These are phyloP conservation scores for Porodaedalea pini DNA, from an alignment of 1,284 basidiomycete genomes.

Conservation along the genomic window DNA sequence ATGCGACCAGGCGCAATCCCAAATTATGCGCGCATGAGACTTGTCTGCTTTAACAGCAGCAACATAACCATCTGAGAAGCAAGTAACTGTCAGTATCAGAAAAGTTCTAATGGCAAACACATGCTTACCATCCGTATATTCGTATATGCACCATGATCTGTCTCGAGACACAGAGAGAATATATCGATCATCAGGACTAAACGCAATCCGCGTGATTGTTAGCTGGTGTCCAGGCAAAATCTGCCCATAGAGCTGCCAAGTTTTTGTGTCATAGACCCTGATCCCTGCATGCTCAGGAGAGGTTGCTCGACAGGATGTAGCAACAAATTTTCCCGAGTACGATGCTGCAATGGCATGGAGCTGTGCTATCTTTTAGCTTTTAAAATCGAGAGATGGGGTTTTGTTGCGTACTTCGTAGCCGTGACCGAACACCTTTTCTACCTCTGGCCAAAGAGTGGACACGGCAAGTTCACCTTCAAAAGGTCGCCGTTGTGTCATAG, in stretches of 20 bases:
- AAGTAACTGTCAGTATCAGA: background rate
- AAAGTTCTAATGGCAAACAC: background rate
- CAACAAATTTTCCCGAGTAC: conserved; percentile 66
- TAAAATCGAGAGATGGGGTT: conserved; percentile 14
- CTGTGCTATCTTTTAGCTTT: conserved; percentile 35
- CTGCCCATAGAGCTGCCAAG: conserved; percentile 66
- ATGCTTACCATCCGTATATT: conserved; percentile 29
- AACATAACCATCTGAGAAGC: conserved; percentile 47
- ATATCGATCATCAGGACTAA: conserved; percentile 78
- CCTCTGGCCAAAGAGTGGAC: conserved; percentile 93
- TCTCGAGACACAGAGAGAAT: conserved; percentile 89
- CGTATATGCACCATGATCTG: conserved; percentile 88
- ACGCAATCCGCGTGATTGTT: conserved; percentile 87
- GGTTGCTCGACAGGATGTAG: conserved; percentile 89
- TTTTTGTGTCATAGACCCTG: conserved; percentile 73
- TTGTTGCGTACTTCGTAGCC: conserved; percentile 78
- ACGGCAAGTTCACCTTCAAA: conserved; percentile 82
- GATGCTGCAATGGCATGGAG: conserved; percentile 78
- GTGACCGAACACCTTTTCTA: conserved; percentile 97
- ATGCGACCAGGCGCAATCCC: conserved; percentile 86
- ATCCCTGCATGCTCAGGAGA: conserved; percentile 86
- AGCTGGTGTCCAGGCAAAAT: conserved; percentile 82
- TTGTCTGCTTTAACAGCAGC: conserved; percentile 69
- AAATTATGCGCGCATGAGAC: conserved; percentile 89
- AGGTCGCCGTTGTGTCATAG: conserved; percentile 35